phyloP scores from a whole-genome alignment of 2,329 filamentous ascomycete species.

The Amauroascus niger region DNA sequence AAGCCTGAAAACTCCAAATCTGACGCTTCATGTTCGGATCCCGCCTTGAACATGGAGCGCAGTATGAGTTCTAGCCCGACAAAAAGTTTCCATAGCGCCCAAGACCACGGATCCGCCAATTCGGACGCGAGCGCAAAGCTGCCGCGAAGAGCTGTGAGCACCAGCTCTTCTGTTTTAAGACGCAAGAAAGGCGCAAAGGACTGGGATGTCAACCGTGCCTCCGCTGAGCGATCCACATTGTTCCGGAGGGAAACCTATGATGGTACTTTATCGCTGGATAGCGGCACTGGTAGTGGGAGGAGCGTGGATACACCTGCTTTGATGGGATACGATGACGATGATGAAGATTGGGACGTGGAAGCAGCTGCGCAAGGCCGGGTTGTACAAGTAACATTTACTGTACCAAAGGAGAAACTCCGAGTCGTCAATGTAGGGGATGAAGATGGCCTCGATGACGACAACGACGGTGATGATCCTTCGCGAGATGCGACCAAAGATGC shows the following conservation, averaged over 20 bases:
- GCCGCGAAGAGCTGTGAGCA: slow-evolving; percentile 41
- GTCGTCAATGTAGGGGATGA: slow-evolving; percentile 70
- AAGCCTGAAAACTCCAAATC: slow-evolving; percentile 14
- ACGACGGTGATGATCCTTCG: slow-evolving; percentile 9
- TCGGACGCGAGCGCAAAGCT: slow-evolving; percentile 14
- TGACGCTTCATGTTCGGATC: not conserved
- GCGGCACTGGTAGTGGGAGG: slow-evolving; percentile 6
- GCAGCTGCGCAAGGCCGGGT: slow-evolving; percentile 59
- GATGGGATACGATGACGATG: slow-evolving; percentile 24
- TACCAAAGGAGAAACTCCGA: slow-evolving; percentile 72
- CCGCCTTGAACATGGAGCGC: slow-evolving; percentile 7
- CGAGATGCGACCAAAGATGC: not conserved
- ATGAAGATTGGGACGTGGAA: slow-evolving; percentile 67
- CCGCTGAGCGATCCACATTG: slow-evolving; percentile 13
- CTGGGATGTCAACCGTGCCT: slow-evolving; percentile 38
- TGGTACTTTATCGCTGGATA: slow-evolving; percentile 5
- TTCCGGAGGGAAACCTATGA: slow-evolving; percentile 11
- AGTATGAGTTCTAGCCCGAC: slow-evolving; percentile 23
- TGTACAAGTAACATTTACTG: slow-evolving; percentile 85
- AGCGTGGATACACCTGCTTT: slow-evolving; percentile 8
- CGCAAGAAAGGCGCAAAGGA: slow-evolving; percentile 45
- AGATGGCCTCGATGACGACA: slow-evolving; percentile 26
- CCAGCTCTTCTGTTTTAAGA: slow-evolving; percentile 40
- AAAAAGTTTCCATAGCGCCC: slow-evolving; percentile 17
- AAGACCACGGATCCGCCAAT: slow-evolving; percentile 1